Evolutionary conservation across 768 basidiomycete species (phyloP), one percentile per base, ranked within the genome.

Genomic region (Pisolithus orientalis): DNA sequence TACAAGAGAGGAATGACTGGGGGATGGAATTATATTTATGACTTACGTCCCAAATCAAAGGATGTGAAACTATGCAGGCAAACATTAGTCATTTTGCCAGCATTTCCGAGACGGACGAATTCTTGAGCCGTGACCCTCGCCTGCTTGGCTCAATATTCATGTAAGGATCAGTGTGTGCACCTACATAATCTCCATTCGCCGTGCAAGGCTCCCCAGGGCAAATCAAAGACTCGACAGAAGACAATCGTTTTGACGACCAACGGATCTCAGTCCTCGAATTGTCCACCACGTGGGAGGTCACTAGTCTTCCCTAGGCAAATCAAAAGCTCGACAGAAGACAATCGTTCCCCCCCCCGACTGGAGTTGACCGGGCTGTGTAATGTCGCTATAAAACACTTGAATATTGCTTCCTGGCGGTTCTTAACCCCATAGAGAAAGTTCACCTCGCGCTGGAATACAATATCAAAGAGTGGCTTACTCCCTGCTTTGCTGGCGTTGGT

Each of bases 141-240:
- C 21, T 2, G 21, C 21, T 21, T 21, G 21, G 21, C 2, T 21
- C 21, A 2, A 21, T 21, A 1, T 21, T 34, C 11, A 34, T 34
- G 34, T 38, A 54, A 10, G 44, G 45, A 63, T 53, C 10, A 48
- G 61, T 55, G 40, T 17, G n/a, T 5, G 3, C 24, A 8, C 8
- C 16, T 16, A 17, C 10, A 10, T 42, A 7, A 0, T 17, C 24
- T 17, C 24, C 4, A 42, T 11, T 14, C n/a, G 24, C 21, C 21
- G 10, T 24, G 24, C 7, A 0, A 17, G 8, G n/a, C 21, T 11
- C n/a, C 24, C 21, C 2, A 42, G 40, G 17, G 21, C 21, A 21
- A 21, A 21, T 2, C 21, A 9, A 42, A 42, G 10, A 42, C 8
- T 16, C n/a, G 6, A 9, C 7, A 8, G 6, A 42, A 24, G 17